A percentile compares a stretch with the other conserved stretches of the same genome.
Conservation (phyloP, 176 grass and related monocot species). For the Oropetium thomaeum region DNA sequence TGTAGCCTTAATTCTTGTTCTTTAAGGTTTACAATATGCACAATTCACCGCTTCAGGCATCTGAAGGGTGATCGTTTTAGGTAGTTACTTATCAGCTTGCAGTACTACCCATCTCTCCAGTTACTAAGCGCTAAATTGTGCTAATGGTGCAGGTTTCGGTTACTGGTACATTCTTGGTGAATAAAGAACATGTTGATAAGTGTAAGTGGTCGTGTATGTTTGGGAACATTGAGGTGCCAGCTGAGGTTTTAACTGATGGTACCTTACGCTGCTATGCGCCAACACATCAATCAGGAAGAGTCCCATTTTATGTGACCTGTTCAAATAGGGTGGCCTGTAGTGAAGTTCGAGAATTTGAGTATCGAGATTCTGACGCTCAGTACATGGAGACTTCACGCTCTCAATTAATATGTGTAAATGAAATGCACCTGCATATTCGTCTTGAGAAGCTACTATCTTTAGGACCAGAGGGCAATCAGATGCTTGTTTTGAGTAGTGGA, state of each 20-base stretch:
- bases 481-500: slow-evolving; percentile 22
- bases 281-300: slow-evolving; percentile 54
- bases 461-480: slow-evolving; percentile 37
- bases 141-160: slow-evolving; percentile 57
- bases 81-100: slow-evolving; percentile 5
- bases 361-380: slow-evolving; percentile 37
- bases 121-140: slow-evolving; percentile 14
- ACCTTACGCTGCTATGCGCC: slow-evolving; percentile 68
- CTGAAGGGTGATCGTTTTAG: slow-evolving; percentile 9
- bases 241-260: slow-evolving; percentile 69
- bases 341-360: slow-evolving; percentile 87
- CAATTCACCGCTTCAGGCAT: neutral
- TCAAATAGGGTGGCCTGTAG: slow-evolving; percentile 87
- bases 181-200: slow-evolving; percentile 48
- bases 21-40: neutral
- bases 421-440: slow-evolving; percentile 73
- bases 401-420: slow-evolving; percentile 41
- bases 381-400: slow-evolving; percentile 41
- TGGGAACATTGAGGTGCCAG: slow-evolving; percentile 84
- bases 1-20: neutral
- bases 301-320: slow-evolving; percentile 81
- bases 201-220: slow-evolving; percentile 92
- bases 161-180: slow-evolving; percentile 74
- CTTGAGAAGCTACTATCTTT: slow-evolving; percentile 74
- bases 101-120: neutral